Base-by-base conservation (phyloP, 805 yeast species). In the Grigorovia jiainica region DNA sequence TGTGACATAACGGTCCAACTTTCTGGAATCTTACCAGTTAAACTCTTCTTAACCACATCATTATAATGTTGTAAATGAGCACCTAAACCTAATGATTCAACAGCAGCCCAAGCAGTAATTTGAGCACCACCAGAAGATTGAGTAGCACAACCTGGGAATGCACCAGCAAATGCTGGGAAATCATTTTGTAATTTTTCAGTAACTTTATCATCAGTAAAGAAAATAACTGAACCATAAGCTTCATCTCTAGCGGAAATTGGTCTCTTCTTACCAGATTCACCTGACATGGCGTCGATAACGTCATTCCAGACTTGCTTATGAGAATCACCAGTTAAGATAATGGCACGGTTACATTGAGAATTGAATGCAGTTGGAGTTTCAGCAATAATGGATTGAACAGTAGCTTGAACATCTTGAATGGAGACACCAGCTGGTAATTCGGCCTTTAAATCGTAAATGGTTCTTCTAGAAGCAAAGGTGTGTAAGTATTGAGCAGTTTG, bases 51-150 rank as follows among this genome's bases (percentile, higher is more conserved):
- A 39, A 73, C 67, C 38, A 61, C 59, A 38, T 66, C 71, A 55
- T 69, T 71, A 66, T 67, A 74, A 58, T 73, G 78, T 59, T 73
- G 79, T 49, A 73, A 62, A 50, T 70, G 72, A 47, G 66, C 74
- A 47, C 77, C 78, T 35, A 72, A 54, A 38, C 72, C 72, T 43
- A 68, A 54, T 25, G 61, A 63, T 39, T 65, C 61, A 21, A 73
- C 58, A 21, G 72, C 72, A 34, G 73, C 58, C 79, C 79, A 73
- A 16, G 70, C 54, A 48, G 61, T 54, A 47, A 73, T 71, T 61
- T 71, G 75, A 41, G 75, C 75, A 41, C 72, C 69, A 60, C 74
- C 74, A 44, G 64, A 61, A 36, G 73, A 56, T 47, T 72, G 70
- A 40, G 69, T 62, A 27, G 75, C 75, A 53, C 71, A 73, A 41